Base-by-base conservation (phyloP, 176 grass and related monocot species). In the Eremochloa ophiuroides region DNA sequence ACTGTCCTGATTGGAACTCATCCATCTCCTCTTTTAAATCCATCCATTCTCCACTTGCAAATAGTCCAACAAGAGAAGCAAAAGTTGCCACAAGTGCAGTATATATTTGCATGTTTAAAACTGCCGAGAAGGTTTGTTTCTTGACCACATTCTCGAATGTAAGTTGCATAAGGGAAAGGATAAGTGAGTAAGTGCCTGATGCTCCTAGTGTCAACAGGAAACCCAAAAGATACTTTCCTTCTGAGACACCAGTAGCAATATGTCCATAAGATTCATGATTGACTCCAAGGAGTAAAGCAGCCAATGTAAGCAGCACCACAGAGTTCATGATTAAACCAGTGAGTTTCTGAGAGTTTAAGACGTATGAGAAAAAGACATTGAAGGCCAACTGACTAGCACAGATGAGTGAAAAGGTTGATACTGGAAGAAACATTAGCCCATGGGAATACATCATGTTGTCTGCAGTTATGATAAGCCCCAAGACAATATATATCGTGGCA, bases 131-230 rank as follows among this genome's bases (percentile, higher is more conserved):
- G 56, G 82, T 90, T 17, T 85, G 66, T 77, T 64, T 86, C 74
- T 87, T 87, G 66, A 95, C 83, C 26, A 95, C 82, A 66, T 88
- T 95, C 66, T 98, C 75, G 15, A 98, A 93, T 14, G 86, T 75
- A 26, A 98, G 84, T 67, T 93, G 87, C 90, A 93, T 98, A 16
- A 95, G 73, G 13, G 92, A 95, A 58, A 98, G 92, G 55, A 95
- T 86, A 15, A 98, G 88, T 15, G 92, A 84, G 76, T 87, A 95
- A 29, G 88, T 82, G 39, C 88, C 87, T 26, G 92, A 91, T 14
- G 95, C 92, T 53, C 92, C 95, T 8, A 93, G 4, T 41, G 90
- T 89, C 85, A 95, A 55, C 47, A 98, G 5, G 74, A 98, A 91
- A 8, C 92, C 90, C n/a, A 88, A 14, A 7, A 76, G 43, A 40